Evolutionary conservation across 108 stramenopile species (phyloP).

Genomic region (Pseudonitzschia delicatissima): DNA sequence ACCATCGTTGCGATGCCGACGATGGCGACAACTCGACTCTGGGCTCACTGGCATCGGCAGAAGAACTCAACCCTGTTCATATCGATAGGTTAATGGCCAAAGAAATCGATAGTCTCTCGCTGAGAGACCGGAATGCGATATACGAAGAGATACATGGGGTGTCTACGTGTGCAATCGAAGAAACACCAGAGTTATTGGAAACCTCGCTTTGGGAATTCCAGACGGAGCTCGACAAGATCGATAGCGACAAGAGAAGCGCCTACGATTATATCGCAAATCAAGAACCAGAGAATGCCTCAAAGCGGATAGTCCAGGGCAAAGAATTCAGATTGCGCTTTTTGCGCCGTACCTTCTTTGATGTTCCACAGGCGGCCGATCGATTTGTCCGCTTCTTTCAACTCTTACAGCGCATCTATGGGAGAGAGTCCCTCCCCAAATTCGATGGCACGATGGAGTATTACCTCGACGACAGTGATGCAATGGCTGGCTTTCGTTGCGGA

Average conservation of each 20-base stretch:
- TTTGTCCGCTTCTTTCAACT: neutral
- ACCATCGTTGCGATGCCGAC: too few relatives aligned
- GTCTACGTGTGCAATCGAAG: neutral
- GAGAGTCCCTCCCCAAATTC: neutral
- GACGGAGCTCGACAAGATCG: neutral
- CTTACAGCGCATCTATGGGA: neutral
- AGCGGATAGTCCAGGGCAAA: neutral
- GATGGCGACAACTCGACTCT: too few relatives aligned
- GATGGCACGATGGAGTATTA: neutral
- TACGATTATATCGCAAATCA: neutral
- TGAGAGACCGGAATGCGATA: slow-evolving; percentile 2
- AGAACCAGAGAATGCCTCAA: neutral
- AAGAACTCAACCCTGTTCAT: neutral
- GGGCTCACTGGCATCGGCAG: too few relatives aligned
- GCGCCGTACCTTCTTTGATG: slow-evolving; percentile 34
- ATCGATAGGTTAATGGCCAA: neutral
- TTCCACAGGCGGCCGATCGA: slow-evolving; percentile 8
- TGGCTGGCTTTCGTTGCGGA: neutral
- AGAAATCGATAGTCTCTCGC: neutral
- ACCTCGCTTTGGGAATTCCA: neutral
- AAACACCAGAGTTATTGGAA: neutral
- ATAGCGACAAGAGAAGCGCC: neutral
- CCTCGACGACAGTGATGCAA: neutral
- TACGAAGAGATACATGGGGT: slow-evolving; percentile 17
- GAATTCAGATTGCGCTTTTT: slow-evolving; percentile 42